Conservation (phyloP, 768 basidiomycete genomes). For the Tubosaeta sp. region DNA sequence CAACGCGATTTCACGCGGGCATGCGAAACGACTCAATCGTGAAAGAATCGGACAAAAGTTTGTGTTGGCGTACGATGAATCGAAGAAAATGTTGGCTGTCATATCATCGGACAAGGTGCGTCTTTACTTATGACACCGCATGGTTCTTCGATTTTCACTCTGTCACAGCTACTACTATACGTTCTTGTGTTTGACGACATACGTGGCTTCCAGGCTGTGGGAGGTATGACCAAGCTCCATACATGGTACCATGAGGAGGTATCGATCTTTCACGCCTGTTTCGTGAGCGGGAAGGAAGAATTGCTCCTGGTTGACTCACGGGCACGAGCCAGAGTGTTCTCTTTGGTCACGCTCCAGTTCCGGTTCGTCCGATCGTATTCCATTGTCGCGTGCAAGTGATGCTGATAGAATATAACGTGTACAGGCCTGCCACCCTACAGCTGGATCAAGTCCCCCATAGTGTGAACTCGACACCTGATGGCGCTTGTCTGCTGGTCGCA, state of each 20-base stretch:
- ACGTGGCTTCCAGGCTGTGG: slow-evolving; percentile 39
- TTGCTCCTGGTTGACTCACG: too few relatives aligned
- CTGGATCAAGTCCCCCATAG: slow-evolving; percentile 31
- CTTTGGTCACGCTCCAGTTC: too few relatives aligned
- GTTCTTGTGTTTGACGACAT: slow-evolving; percentile 43
- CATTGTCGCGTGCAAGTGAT: background rate
- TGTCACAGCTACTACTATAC: background rate
- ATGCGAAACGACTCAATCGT: slow-evolving; percentile 35
- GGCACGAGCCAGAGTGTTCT: too few relatives aligned
- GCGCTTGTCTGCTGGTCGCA: slow-evolving; percentile 45
- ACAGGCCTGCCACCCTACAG: slow-evolving; percentile 44
- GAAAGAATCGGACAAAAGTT: slow-evolving; percentile 45
- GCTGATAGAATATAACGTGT: background rate
- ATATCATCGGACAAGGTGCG: slow-evolving; percentile 40
- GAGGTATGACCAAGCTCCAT: slow-evolving; percentile 37
- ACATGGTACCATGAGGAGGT: slow-evolving; percentile 38
- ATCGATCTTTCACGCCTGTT: slow-evolving; percentile 35
- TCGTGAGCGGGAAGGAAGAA: slow-evolving; percentile 37
- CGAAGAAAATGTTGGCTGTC: slow-evolving; percentile 44
- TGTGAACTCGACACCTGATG: slow-evolving; percentile 46
- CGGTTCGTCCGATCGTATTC: slow-evolving; percentile 33
- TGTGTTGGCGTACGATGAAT: slow-evolving; percentile 50
- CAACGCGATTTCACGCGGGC: slow-evolving; percentile 23
- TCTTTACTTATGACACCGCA: background rate
- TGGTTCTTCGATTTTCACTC: background rate